Evolutionary conservation across 2,329 filamentous ascomycete genomes (phyloP).

Genomic region (Fusarium drepaniforme): DNA sequence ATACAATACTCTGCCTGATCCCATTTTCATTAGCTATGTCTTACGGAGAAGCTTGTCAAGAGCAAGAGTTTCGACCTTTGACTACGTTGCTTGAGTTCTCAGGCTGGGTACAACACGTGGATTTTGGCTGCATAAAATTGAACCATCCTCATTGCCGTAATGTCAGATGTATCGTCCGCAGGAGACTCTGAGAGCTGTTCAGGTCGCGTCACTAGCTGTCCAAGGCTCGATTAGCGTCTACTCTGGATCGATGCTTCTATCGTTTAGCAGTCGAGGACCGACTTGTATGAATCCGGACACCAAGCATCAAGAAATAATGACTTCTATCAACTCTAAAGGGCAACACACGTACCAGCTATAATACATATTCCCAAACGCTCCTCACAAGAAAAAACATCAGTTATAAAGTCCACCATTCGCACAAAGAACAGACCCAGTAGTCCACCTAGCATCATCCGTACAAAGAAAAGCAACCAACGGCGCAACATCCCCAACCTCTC

Average conservation of each 20-base stretch:
- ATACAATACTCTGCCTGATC: not conserved
- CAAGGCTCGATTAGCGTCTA: not conserved
- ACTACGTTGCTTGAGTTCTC: not conserved
- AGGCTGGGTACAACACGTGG: not conserved
- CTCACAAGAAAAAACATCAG: not conserved
- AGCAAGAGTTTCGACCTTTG: not conserved
- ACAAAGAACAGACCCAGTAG: conserved; percentile 44
- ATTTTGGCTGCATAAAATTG: not conserved
- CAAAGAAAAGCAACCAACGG: conserved; percentile 49
- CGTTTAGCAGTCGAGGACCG: not conserved
- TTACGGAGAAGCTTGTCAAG: not conserved
- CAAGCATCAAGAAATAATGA: no score
- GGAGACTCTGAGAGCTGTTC: no score
- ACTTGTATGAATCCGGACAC: not conserved
- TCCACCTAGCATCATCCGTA: conserved; percentile 45
- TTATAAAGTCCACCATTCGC: conserved; percentile 46
- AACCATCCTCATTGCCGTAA: not conserved
- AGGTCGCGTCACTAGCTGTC: not conserved
- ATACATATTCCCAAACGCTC: not conserved
- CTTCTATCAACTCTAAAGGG: not conserved
- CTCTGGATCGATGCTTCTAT: not conserved
- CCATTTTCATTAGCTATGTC: not conserved
- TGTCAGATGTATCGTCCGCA: not conserved
- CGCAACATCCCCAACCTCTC: conserved; percentile 47
- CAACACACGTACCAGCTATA: not conserved